Base-by-base conservation (phyloP, 768 basidiomycete species). In the Botryobasidium botryosum region DNA sequence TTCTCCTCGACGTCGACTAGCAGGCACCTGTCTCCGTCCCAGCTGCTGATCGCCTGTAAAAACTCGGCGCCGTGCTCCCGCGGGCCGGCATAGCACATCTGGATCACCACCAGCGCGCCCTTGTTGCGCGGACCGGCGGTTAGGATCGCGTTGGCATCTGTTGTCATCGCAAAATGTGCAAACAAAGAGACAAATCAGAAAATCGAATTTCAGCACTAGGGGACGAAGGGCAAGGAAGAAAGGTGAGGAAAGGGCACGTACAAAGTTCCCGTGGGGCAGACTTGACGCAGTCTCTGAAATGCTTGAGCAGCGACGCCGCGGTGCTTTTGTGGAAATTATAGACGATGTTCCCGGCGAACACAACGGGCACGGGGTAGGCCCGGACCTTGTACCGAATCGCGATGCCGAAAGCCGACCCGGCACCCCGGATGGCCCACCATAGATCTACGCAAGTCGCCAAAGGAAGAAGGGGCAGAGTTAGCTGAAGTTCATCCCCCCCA, bases 221-320 rank as follows among this genome's bases (percentile, higher is more conserved):
- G n/a, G n/a, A n/a, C n/a, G n/a, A n/a, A n/a, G n/a, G n/a, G n/a
- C n/a, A n/a, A n/a, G n/a, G n/a, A n/a, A n/a, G n/a, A n/a, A n/a
- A n/a, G n/a, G n/a, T n/a, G n/a, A n/a, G n/a, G n/a, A n/a, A n/a
- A n/a, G n/a, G n/a, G n/a, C n/a, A n/a, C n/a, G n/a, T n/a, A n/a
- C n/a, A 94, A 15, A 91, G 70, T 54, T 86, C 79, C 7, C 80
- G 71, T 1, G 87, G 85, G 10, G 84, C 82, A 32, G 77, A 75
- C 56, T 91, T 91, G 64, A 91, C 72, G 55, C 86, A 90, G 59
- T 94, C 90, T 21, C 90, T 76, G 64, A 88, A 86, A 61, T 92
- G 90, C 51, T 77, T 79, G 57, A 94, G 75, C 36, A 92, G 72
- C 4, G 83, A 86, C 3, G 85, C 77, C 0, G 90, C 79, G 0